These are phyloP conservation scores for Penicillium corylophilum DNA, from an alignment of 2,329 filamentous ascomycete species.

Conservation along the genomic window DNA sequence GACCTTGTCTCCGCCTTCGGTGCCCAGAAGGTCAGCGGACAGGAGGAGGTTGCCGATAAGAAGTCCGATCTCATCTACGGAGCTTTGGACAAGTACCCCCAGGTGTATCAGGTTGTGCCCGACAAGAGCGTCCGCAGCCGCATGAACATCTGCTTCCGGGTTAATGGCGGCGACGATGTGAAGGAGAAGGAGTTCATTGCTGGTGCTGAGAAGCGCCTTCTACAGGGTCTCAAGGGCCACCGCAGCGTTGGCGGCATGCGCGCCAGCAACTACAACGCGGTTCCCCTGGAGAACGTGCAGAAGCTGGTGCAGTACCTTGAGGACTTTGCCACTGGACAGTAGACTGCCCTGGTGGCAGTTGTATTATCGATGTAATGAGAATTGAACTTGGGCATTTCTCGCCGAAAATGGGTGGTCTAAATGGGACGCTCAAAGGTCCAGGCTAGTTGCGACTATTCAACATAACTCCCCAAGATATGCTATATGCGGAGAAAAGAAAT, in stretches of 20 bases:
- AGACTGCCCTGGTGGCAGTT: conserved; percentile 8
- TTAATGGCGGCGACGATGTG: conserved; percentile 63
- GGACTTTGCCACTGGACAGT: conserved; percentile 50
- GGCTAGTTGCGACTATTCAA: conserved; percentile 22
- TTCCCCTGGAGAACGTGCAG: conserved; percentile 54
- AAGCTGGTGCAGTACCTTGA: conserved; percentile 46
- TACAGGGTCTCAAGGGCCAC: conserved; percentile 86
- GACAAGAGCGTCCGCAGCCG: conserved; percentile 72
- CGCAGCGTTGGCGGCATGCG: conserved; percentile 83
- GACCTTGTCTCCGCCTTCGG: conserved; percentile 66
- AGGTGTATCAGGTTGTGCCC: conserved; percentile 76
- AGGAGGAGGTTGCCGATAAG: conserved; percentile 68
- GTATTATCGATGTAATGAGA: conserved; percentile 7
- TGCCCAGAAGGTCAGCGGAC: conserved; percentile 68
- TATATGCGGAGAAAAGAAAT: conserved; percentile 11
- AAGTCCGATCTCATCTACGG: conserved; percentile 78
- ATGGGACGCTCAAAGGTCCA: conserved; percentile 9
- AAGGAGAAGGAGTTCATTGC: conserved; percentile 79
- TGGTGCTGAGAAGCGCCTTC: conserved; percentile 64
- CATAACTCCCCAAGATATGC: conserved; percentile 19
- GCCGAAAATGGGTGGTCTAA: conserved; percentile 9
- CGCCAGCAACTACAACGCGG: conserved; percentile 85
- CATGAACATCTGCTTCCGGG: conserved; percentile 94
- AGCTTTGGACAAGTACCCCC: conserved; percentile 69
- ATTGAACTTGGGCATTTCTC: conserved; percentile 16